Conservation (phyloP, 176 grass and related monocot genomes). For the Oryza coarctata region DNA sequence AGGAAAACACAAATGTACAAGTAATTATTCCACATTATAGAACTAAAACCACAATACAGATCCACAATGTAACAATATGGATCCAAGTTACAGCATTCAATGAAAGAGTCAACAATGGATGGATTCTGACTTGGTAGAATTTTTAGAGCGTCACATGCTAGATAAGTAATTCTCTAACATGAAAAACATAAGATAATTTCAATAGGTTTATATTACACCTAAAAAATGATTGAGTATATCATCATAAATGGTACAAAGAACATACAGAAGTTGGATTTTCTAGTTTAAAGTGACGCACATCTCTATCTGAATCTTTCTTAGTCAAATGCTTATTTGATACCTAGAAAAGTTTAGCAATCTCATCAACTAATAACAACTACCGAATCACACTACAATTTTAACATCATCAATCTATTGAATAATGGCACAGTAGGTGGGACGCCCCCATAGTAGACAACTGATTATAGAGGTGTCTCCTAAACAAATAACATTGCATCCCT, state of each 20-base stretch:
- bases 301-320: slow-evolving; percentile 58
- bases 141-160: slow-evolving; percentile 71
- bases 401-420: slow-evolving; percentile 4
- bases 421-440: background rate
- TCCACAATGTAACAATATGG: slow-evolving; percentile 70
- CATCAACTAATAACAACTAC: slow-evolving; percentile 3
- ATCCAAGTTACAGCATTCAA: slow-evolving; percentile 81
- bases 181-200: slow-evolving; percentile 13
- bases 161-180: slow-evolving; percentile 73
- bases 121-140: slow-evolving; percentile 79
- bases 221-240: slow-evolving; percentile 16
- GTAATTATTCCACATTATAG: slow-evolving; percentile 5
- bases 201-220: background rate
- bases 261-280: slow-evolving; percentile 68
- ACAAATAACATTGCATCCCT: background rate
- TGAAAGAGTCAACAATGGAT: slow-evolving; percentile 70
- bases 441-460: background rate
- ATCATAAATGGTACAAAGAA: slow-evolving; percentile 16
- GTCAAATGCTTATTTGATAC: slow-evolving; percentile 57
- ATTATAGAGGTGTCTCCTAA: background rate
- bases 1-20: slow-evolving; percentile 15
- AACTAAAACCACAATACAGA: slow-evolving; percentile 37
- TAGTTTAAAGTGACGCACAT: slow-evolving; percentile 84
- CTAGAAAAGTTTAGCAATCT: slow-evolving; percentile 19
- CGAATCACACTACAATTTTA: background rate